These are phyloP conservation scores for Quercus variabilis DNA, from an alignment of 306 rosid genomes.

Conservation along the genomic window DNA sequence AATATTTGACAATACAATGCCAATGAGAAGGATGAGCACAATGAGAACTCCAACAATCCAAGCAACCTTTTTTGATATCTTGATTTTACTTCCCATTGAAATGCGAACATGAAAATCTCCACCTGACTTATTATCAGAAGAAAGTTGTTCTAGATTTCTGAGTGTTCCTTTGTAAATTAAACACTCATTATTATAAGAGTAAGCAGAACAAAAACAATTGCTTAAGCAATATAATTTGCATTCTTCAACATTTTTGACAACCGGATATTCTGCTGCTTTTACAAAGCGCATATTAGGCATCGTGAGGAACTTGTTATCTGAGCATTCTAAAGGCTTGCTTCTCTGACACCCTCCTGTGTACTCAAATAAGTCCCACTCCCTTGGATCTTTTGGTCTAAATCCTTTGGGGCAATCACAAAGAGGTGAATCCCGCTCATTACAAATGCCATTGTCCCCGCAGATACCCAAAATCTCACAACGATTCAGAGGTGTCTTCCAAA, in stretches of 20 bases:
- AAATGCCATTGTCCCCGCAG: conserved; percentile 49
- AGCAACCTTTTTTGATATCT: not conserved
- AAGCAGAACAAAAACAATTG: too few species aligned
- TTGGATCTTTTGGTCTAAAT: conserved; percentile 28
- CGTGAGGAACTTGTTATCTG: too few species aligned
- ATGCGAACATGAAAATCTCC: not conserved
- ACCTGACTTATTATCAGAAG: not conserved
- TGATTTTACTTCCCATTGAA: not conserved
- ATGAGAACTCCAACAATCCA: not conserved
- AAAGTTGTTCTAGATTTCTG: not conserved
- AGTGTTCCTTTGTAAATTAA: too few species aligned
- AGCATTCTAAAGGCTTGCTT: too few species aligned
- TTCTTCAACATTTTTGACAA: too few species aligned
- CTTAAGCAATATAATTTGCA: too few species aligned
- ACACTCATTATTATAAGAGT: too few species aligned
- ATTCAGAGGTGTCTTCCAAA: conserved; percentile 38
- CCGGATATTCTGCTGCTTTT: too few species aligned
- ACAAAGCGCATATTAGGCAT: too few species aligned
- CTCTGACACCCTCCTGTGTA: too few species aligned
- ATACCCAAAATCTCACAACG: conserved; percentile 44
- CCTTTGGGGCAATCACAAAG: conserved; percentile 46
- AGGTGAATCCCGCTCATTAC: conserved; percentile 22
- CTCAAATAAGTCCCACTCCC: not conserved
- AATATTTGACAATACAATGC: not conserved
- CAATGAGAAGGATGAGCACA: not conserved